Percentiles rank a stretch among this genome's conserved stretches.
Conservation (phyloP, 1,284 basidiomycete species). For the Tilletia setariae region DNA sequence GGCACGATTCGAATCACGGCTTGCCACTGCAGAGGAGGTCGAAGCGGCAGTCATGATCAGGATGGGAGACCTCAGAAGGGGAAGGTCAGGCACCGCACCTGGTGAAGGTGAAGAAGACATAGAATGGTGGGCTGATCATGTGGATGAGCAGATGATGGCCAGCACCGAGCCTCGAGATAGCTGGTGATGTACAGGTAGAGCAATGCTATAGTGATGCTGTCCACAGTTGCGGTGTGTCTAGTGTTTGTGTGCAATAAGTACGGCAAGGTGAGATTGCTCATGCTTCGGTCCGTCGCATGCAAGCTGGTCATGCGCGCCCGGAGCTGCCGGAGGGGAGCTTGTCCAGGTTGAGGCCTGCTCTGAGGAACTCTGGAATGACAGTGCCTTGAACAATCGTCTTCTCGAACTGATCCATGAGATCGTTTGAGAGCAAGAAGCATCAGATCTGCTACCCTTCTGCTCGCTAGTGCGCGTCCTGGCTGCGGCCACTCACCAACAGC, state of each 20-base stretch:
- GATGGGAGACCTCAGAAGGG: not conserved
- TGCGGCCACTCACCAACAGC: constrained; percentile 2
- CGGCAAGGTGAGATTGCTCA: too few species aligned
- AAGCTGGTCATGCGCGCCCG: too few species aligned
- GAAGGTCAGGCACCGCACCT: not conserved
- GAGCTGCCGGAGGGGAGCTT: too few species aligned
- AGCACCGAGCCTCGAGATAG: not conserved
- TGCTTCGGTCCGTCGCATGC: too few species aligned
- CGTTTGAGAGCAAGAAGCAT: too few species aligned
- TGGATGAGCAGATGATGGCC: not conserved
- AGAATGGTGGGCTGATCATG: not conserved
- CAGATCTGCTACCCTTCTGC: too few species aligned
- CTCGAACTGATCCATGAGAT: not conserved
- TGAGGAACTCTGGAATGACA: not conserved
- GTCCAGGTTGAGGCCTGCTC: constrained; percentile 12
- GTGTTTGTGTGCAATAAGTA: too few species aligned
- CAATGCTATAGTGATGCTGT: too few species aligned
- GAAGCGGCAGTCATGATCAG: not conserved
- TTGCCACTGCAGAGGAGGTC: not conserved
- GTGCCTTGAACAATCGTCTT: constrained; percentile 13
- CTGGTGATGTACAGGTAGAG: not conserved
- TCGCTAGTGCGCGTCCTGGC: too few species aligned
- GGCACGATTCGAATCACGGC: constrained; percentile 29
- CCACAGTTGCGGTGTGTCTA: too few species aligned
- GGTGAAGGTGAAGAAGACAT: not conserved